Evolutionary conservation across 192 early-diverging fungal genomes (phyloP).

Genomic region (Chytriomyces hyalinus): DNA sequence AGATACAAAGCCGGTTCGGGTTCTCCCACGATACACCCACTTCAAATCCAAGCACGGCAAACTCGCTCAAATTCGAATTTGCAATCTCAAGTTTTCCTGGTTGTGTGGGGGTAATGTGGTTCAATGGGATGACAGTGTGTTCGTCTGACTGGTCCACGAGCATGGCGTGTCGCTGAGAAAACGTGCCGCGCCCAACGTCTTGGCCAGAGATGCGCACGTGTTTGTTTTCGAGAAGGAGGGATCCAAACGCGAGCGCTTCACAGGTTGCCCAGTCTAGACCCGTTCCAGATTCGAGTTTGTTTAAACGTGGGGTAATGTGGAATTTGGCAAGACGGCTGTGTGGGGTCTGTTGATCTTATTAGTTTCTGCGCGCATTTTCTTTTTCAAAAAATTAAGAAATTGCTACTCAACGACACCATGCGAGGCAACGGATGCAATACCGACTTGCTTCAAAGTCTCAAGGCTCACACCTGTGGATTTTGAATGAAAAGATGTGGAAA

Average conservation of each 20-base stretch:
- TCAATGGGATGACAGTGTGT: slow-evolving; percentile 83
- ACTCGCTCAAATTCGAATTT: slow-evolving; percentile 89
- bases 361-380: not conserved
- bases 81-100: slow-evolving; percentile 79
- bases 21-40: slow-evolving; percentile 91
- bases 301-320: slow-evolving; percentile 84
- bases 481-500: not conserved
- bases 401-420: slow-evolving; percentile 65
- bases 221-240: slow-evolving; percentile 79
- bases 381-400: not conserved
- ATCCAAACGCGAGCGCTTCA: slow-evolving; percentile 90
- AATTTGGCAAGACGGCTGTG: slow-evolving; percentile 89
- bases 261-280: slow-evolving; percentile 94
- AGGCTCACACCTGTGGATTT: slow-evolving; percentile 64
- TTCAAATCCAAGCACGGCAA: slow-evolving; percentile 96
- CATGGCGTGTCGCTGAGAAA: slow-evolving; percentile 97
- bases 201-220: slow-evolving; percentile 95
- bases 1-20: slow-evolving; percentile 85
- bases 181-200: slow-evolving; percentile 97
- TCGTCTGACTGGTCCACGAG: slow-evolving; percentile 92
- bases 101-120: slow-evolving; percentile 53
- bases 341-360: slow-evolving; percentile 22
- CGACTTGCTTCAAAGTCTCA: slow-evolving; percentile 72
- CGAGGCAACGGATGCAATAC: slow-evolving; percentile 74
- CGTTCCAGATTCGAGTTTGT: slow-evolving; percentile 70